phyloP scores from a whole-genome alignment of 1,284 basidiomycete species.

The Trichosporon sp. region DNA sequence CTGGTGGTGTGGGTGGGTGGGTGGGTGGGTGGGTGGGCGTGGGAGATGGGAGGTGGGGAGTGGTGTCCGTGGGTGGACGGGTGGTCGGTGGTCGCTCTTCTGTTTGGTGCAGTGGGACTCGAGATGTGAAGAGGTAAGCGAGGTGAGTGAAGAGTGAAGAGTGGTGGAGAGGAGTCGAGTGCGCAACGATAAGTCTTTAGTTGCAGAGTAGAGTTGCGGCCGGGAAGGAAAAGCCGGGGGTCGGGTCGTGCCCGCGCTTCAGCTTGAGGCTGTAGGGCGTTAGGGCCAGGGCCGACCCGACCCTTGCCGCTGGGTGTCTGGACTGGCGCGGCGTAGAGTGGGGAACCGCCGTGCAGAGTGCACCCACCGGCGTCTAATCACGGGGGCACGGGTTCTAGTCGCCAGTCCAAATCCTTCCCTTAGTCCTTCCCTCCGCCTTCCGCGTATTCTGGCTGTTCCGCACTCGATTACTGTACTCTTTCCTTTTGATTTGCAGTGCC shows the following conservation, averaged over 20 bases:
- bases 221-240: slow-evolving; percentile 14
- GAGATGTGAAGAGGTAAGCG: neutral
- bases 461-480: no score
- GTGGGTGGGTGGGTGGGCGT: neutral
- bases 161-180: neutral
- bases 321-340: neutral
- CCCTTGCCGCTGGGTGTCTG: neutral
- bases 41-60: neutral
- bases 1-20: neutral
- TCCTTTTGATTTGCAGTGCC: no score
- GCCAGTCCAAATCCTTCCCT: neutral
- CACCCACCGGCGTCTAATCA: neutral
- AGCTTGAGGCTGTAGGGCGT: neutral
- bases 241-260: slow-evolving; percentile 9
- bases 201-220: neutral
- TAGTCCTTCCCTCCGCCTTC: neutral
- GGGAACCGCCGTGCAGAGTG: neutral
- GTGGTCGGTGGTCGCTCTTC: no score
- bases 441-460: no score
- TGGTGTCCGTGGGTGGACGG: neutral
- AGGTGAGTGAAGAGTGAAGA: neutral
- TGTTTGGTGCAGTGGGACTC: neutral
- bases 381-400: neutral
- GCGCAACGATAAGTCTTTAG: neutral
- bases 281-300: neutral